These are phyloP conservation scores for Petunia secreta DNA, from an alignment of 257 asterid species.

Conservation along the genomic window DNA sequence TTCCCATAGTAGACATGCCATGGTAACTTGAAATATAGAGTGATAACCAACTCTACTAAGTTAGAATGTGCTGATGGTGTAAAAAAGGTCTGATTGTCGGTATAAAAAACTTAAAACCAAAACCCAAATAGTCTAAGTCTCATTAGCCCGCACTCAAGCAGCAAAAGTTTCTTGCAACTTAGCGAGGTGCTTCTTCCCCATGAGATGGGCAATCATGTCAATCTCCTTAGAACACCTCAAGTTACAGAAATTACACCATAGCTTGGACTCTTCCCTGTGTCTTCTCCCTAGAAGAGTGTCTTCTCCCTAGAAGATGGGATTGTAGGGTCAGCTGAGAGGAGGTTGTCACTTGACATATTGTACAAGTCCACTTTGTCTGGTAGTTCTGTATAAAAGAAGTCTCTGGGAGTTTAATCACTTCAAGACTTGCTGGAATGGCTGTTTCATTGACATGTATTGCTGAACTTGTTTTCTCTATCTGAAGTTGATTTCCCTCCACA, in stretches of 20 bases:
- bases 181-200: conserved; percentile 43
- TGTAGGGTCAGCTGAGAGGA: conserved; percentile 28
- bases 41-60: neutral
- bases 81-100: too few relatives aligned
- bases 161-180: neutral
- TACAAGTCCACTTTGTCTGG: conserved; percentile 45
- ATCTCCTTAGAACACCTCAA: conserved; percentile 24
- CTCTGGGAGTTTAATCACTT: neutral
- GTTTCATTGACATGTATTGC: conserved; percentile 25
- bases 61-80: neutral
- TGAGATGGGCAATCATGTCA: conserved; percentile 36
- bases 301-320: conserved; percentile 42
- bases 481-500: neutral
- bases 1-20: neutral
- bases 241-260: conserved; percentile 36
- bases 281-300: too few relatives aligned
- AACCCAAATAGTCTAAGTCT: neutral
- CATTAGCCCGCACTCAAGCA: neutral
- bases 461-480: conserved; percentile 17
- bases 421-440: conserved; percentile 23
- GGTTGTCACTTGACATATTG: conserved; percentile 37
- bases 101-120: too few relatives aligned
- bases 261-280: neutral
- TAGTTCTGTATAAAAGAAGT: conserved; percentile 3
- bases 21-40: neutral